These are phyloP conservation scores for Neurospora tetrasperma DNA, from an alignment of 495 filamentous ascomycete species.

Conservation along the genomic window DNA sequence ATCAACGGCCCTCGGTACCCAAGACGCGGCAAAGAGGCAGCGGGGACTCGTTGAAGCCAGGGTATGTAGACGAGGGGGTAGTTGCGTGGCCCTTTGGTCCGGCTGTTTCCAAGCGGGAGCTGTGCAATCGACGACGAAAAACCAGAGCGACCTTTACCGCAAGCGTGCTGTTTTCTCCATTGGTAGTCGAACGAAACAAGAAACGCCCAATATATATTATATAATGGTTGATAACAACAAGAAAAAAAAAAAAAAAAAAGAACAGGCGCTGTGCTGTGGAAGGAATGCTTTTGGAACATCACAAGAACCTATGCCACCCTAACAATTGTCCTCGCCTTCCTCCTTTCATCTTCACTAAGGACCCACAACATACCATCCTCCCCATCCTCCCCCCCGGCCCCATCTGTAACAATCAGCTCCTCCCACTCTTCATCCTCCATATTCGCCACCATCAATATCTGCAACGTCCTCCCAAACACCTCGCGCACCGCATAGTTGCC, in stretches of 20 bases:
- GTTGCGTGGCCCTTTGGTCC: no score
- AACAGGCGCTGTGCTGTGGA: not conserved
- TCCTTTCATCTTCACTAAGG: constrained; percentile 43
- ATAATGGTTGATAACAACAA: not conserved
- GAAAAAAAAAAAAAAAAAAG: no score
- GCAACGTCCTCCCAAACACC: constrained; percentile 64
- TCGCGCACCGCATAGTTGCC: constrained; percentile 76
- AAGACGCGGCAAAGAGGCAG: not conserved
- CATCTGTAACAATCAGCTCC: constrained; percentile 36
- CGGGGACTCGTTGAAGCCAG: no score
- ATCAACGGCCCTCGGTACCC: not conserved
- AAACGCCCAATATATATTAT: not conserved
- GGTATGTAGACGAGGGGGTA: no score
- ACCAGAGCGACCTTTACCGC: not conserved
- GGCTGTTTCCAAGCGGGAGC: not conserved
- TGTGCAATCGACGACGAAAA: not conserved
- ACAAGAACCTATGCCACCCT: constrained; percentile 6
- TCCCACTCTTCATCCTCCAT: constrained; percentile 99
- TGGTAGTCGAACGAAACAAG: not conserved
- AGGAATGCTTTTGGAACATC: not conserved
- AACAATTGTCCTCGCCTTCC: constrained; percentile 41
- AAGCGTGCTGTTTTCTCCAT: not conserved
- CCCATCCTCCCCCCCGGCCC: constrained; percentile 24
- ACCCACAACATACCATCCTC: constrained; percentile 41
- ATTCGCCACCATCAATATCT: constrained; percentile 82